These are phyloP conservation scores for Tylopilus sp. DNA, from an alignment of 768 basidiomycete species.

Conservation along the genomic window DNA sequence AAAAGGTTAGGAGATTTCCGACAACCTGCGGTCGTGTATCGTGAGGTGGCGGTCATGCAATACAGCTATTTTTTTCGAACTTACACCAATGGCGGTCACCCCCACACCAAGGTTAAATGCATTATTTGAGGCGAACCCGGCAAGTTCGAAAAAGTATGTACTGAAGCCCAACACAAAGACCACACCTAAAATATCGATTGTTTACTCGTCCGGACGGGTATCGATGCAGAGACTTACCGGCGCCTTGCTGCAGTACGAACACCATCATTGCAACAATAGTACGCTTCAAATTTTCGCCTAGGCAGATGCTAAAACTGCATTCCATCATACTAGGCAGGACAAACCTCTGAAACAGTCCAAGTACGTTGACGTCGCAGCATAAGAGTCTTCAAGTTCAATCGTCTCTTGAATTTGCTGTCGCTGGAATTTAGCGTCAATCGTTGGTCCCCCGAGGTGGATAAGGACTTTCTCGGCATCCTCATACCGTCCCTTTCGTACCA, in stretches of 20 bases:
- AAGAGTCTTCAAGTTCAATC: constrained; percentile 27
- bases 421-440: constrained; percentile 22
- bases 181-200: neutral
- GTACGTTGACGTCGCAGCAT: constrained; percentile 28
- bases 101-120: constrained; percentile 33
- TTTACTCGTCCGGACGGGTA: neutral
- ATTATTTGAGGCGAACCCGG: constrained; percentile 26
- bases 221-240: constrained; percentile 11
- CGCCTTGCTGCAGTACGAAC: constrained; percentile 26
- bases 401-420: constrained; percentile 28
- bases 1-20: constrained; percentile 27
- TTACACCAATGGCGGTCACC: constrained; percentile 26
- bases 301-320: neutral
- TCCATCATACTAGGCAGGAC: neutral
- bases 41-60: too few species aligned
- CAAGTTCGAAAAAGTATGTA: constrained; percentile 36
- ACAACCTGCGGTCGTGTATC: constrained; percentile 11
- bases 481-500: constrained; percentile 28
- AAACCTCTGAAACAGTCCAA: constrained; percentile 31
- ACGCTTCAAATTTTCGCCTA: constrained; percentile 25
- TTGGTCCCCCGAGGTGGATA: constrained; percentile 18
- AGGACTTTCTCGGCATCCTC: constrained; percentile 24
- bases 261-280: constrained; percentile 31
- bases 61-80: too few species aligned
- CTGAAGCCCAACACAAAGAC: constrained; percentile 10